Evolutionary conservation across 2,329 filamentous ascomycete genomes (phyloP), one percentile per base, ranked within the genome.

Genomic region (Albifimbria verrucaria): DNA sequence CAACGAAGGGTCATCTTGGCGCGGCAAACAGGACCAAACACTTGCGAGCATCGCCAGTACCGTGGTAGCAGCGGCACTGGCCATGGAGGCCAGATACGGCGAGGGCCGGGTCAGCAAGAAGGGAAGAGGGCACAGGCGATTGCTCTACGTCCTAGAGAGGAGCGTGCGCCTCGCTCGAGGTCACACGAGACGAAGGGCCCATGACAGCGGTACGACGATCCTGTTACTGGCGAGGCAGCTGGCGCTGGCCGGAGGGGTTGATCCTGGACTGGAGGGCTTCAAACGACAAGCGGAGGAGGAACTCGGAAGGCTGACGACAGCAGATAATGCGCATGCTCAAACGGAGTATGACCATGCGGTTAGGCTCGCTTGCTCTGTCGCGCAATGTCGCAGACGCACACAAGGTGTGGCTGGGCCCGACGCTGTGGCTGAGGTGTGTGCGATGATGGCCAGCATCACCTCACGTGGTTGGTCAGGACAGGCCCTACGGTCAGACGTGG

Each of bases 301-400:
- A 9, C 64, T 62, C 17, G 42, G 55, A 23, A 56, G 52, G 42
- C 47, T 63, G 47, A 52, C 56, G 26, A 50, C 50, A 21, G 52
- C 50, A 46, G 48, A 59, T 24, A 54, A 56, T 23, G 47, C 41
- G 11, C 45, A 56, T 25, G 50, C 55, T 15, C 56, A 60, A 43
- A 18, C 49, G 32, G 59, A 62, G 39, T 68, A 68, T 51, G 60
- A 52, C 6, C 63, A 68, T 28, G 58, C 72, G 0, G 62, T 73
- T 5, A 60, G 65, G 1, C 68, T 83, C 36, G 61, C 77, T 25
- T 75, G 74, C 52, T 74, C 72, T 7, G 64, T 81, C 11, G 75
- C 79, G 2, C 73, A 77, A 26, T 76, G 70, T 57, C 79, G 77
- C 57, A 72, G 75, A 17, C 74, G 75, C 53, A 68, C 69, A 21